These are phyloP conservation scores for Pisolithus albus DNA, from an alignment of 768 basidiomycete species.

Conservation along the genomic window DNA sequence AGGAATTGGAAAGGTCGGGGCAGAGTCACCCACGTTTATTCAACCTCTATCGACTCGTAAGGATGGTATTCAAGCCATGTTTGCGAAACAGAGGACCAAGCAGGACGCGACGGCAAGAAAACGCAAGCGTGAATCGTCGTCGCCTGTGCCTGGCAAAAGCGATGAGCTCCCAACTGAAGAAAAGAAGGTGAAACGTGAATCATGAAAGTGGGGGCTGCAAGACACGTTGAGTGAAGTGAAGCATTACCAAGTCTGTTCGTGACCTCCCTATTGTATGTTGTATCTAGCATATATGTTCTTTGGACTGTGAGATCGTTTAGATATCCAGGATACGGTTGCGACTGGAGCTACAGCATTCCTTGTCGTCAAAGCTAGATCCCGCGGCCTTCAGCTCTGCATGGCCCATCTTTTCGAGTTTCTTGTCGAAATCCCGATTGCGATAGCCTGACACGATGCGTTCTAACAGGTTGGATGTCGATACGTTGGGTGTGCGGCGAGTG, in stretches of 20 bases:
- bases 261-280: too few species aligned
- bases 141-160: slow-evolving; percentile 1
- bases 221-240: too few species aligned
- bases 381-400: slow-evolving; percentile 62
- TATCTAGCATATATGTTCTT: not conserved
- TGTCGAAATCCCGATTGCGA: slow-evolving; percentile 77
- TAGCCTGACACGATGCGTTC: slow-evolving; percentile 90
- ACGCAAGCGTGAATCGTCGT: slow-evolving; percentile 24
- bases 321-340: slow-evolving; percentile 1
- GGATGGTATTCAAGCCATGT: slow-evolving; percentile 84
- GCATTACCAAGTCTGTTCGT: too few species aligned
- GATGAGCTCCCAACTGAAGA: slow-evolving; percentile 8
- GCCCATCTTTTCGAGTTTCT: slow-evolving; percentile 84
- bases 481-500: slow-evolving; percentile 88
- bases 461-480: slow-evolving; percentile 89
- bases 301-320: not conserved
- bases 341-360: not conserved
- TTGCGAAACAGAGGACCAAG: slow-evolving; percentile 50
- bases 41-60: slow-evolving; percentile 71
- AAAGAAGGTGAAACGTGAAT: slow-evolving; percentile 18
- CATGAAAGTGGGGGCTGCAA: not conserved
- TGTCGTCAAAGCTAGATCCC: slow-evolving; percentile 25
- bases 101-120: slow-evolving; percentile 20
- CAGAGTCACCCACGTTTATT: slow-evolving; percentile 75
- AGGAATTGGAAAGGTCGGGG: slow-evolving; percentile 88